These are phyloP conservation scores for Pelargonium myrrhifolium DNA, from an alignment of 441 rosid species.

Conservation along the genomic window DNA sequence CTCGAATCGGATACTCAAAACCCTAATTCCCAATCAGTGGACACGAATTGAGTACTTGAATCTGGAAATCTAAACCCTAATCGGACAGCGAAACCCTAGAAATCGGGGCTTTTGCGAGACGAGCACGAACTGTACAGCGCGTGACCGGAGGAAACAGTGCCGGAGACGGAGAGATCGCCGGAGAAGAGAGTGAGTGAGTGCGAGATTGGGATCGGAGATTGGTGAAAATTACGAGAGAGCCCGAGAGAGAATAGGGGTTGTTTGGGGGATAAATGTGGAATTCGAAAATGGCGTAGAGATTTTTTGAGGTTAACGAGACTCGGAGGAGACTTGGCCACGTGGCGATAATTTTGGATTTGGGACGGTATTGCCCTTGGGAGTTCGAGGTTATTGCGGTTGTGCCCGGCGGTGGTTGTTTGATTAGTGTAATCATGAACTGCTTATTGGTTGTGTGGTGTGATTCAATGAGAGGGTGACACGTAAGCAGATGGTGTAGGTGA, in stretches of 20 bases:
- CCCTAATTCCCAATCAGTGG: constrained; percentile 20
- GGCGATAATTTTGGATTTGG: neutral
- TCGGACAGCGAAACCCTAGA: constrained; percentile 21
- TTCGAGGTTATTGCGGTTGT: neutral
- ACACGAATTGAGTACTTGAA: neutral
- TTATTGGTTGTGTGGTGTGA: neutral
- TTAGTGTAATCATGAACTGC: neutral
- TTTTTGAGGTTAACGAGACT: constrained; percentile 16
- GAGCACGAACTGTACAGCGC: constrained; percentile 15
- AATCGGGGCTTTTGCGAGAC: no score
- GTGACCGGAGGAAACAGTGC: constrained; percentile 10
- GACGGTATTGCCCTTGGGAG: neutral
- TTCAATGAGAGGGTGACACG: constrained; percentile 12
- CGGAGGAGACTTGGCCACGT: constrained; percentile 17
- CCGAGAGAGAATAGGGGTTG: constrained; percentile 3
- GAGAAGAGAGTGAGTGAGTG: constrained; percentile 9
- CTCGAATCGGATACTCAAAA: constrained; percentile 10
- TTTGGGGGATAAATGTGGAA: constrained; percentile 29
- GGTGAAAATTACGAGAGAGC: constrained; percentile 22
- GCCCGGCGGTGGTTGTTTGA: neutral
- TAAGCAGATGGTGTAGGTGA: neutral
- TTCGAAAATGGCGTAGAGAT: neutral
- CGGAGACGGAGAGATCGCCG: constrained; percentile 7
- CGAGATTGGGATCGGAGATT: constrained; percentile 20
- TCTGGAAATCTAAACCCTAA: constrained; percentile 18